A percentile compares a stretch with the other conserved stretches of the same genome.
Conservation (phyloP, 176 grass and related monocot genomes). For the Rhynchospora tenuis region DNA sequence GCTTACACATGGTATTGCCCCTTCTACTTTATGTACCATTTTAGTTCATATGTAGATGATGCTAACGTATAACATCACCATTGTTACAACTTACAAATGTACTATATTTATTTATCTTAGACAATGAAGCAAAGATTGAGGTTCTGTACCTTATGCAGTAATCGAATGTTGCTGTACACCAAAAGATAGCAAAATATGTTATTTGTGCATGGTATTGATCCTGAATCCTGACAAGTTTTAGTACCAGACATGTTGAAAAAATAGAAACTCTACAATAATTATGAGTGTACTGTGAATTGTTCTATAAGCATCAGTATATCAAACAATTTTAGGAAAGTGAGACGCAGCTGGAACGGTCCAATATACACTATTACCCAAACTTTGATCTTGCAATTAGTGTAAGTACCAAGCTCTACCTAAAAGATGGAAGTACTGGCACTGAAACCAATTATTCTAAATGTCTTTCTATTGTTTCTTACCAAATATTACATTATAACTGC, state of each 20-base stretch:
- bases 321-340: neutral
- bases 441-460: neutral
- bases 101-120: neutral
- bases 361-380: neutral
- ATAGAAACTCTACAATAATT: neutral
- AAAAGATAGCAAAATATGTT: neutral
- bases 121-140: neutral
- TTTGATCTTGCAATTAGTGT: neutral
- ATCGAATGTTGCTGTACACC: neutral
- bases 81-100: neutral
- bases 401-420: neutral
- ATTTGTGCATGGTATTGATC: neutral
- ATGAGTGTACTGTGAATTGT: neutral
- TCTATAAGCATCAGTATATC: neutral
- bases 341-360: neutral
- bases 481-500: constrained; percentile 20
- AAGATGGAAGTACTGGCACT: neutral
- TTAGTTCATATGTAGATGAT: neutral
- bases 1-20: neutral
- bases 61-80: neutral
- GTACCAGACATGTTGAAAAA: neutral
- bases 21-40: neutral
- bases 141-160: neutral
- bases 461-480: neutral
- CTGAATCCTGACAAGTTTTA: neutral